Evolutionary conservation across 2,329 filamentous ascomycete species (phyloP), one percentile per base, ranked within the genome.

Genomic region (Ceratocystis albifundus): DNA sequence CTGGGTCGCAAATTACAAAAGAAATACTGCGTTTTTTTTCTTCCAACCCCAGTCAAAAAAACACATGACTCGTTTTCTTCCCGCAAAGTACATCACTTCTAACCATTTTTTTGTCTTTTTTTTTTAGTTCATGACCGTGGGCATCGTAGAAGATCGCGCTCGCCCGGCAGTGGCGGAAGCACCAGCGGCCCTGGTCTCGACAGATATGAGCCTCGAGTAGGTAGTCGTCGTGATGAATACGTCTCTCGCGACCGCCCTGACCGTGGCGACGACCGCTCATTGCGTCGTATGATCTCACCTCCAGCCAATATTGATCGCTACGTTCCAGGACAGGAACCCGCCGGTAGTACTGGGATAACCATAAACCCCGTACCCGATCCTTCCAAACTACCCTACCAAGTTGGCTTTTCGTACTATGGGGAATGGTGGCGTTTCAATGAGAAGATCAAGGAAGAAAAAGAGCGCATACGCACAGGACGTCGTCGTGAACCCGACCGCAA

Each of bases 351-450:
- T 20, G 77, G 71, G 8, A 46, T 78, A 25, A 72, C 79, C 0
- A 75, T 79, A 20, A 92, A 92, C 70, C 88, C 88, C 7, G 77
- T 93, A 2, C 80, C 83, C 12, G 88, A 93, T 69, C 89, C 89
- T 1, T 80, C 88, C 71, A 84, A 84, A 68, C 79, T 93, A 8
- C 84, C 88, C 2, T 91, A 88, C 69, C 89, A 93, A 73, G 89
- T 92, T 66, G 89, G 89, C 1, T 93, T 93, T 75, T 92, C 88
- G 15, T 93, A 88, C 75, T 93, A 90, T 71, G 86, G 89, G 20
- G 89, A 93, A 74, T 93, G 89, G 89, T 93, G 89, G 89, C 84
- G 89, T 68, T 80, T 86, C 70, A 90, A 92, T 71, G 88, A 92
- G 74, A 86, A 86, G 72, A 88, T 92, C 73, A 92, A 90, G 75